Percentiles rank a stretch among this genome's conserved stretches.
phyloP scores from a whole-genome alignment of 148 eudicot species.

The Fagopyrum homotropicum region DNA sequence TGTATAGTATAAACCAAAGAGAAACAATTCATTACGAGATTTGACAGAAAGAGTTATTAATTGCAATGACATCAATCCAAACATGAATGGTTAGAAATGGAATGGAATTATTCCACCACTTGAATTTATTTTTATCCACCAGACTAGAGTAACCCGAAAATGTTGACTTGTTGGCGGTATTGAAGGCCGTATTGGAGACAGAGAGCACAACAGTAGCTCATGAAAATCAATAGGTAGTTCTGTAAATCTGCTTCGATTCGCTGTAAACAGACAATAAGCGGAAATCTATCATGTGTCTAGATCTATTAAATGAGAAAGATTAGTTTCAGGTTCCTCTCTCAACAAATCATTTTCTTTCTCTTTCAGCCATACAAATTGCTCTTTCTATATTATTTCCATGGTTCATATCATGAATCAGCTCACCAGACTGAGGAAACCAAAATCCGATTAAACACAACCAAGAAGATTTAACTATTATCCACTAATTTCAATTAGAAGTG shows the following conservation, averaged over 20 bases:
- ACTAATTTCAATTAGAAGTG: background rate
- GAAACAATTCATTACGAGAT: background rate
- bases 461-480: background rate
- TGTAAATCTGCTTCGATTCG: background rate
- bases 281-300: background rate
- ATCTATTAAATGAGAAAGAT: background rate
- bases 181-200: background rate
- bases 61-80: background rate
- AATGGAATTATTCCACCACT: background rate
- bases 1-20: background rate
- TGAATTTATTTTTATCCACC: background rate
- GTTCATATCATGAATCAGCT: background rate
- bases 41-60: background rate
- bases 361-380: background rate
- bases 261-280: background rate
- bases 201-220: background rate
- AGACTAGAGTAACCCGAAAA: background rate
- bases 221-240: background rate
- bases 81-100: background rate
- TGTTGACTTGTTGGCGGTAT: background rate
- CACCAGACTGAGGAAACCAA: too few relatives aligned
- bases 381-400: background rate
- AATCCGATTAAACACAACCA: background rate
- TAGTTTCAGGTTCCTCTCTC: background rate
- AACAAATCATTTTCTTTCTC: background rate